Conservation (phyloP, 148 eudicot species). For the Dianthus caryophyllus region DNA sequence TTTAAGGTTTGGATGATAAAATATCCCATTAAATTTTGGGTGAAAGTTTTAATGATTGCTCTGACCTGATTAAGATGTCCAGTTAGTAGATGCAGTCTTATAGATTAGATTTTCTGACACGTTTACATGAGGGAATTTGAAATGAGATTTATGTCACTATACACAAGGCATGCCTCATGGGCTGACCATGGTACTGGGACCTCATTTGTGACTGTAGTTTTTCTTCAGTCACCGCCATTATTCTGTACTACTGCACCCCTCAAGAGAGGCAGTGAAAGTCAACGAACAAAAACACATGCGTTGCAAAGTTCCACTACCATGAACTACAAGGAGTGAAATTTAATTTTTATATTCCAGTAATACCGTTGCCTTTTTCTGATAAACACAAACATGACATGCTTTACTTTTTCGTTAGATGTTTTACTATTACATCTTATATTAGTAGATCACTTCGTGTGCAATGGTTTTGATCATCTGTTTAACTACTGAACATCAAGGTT, state of each 20-base stretch:
- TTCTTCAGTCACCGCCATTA: neutral
- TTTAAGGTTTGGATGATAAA: conserved; percentile 47
- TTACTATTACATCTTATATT: neutral
- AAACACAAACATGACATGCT: neutral
- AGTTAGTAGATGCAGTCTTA: neutral
- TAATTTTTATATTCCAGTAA: neutral
- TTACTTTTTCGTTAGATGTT: conserved; percentile 1
- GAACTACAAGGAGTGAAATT: neutral
- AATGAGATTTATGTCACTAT: neutral
- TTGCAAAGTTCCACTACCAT: neutral
- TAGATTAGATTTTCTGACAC: neutral
- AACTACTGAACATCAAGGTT: neutral
- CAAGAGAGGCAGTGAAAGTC: neutral
- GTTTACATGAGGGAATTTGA: neutral
- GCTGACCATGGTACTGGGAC: neutral
- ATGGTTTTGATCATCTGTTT: neutral
- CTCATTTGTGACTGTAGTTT: neutral
- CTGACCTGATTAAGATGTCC: neutral
- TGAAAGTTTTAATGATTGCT: neutral
- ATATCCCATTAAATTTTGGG: neutral
- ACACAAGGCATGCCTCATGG: neutral
- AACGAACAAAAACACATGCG: neutral
- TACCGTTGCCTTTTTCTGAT: neutral
- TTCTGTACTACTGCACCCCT: neutral
- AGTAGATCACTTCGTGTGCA: neutral